Conservation (phyloP, 2,329 filamentous ascomycete genomes). For the Endoconidiophora laricicola region DNA sequence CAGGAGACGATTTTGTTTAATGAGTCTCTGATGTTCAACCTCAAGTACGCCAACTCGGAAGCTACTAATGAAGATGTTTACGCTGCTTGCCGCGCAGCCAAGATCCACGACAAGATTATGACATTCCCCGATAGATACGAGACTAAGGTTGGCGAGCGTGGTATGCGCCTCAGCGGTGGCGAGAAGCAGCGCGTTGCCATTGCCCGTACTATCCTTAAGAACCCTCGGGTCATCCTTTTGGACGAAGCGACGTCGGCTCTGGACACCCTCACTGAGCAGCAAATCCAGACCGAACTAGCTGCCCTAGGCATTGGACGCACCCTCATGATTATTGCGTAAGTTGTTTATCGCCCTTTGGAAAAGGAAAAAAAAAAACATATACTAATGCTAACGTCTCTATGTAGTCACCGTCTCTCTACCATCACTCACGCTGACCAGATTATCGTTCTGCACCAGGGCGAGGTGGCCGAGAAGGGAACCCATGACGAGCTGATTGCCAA, state of each 20-base stretch:
- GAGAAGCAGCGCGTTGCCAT: conserved; percentile 92
- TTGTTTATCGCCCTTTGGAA: conserved; percentile 14
- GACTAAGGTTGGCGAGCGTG: conserved; percentile 82
- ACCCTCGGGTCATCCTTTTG: conserved; percentile 79
- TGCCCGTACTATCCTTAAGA: conserved; percentile 80
- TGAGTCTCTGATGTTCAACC: conserved; percentile 85
- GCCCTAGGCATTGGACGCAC: conserved; percentile 74
- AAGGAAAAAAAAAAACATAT: background rate
- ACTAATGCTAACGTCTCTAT: conserved; percentile 14
- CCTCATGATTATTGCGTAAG: conserved; percentile 83
- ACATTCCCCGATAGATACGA: conserved; percentile 75
- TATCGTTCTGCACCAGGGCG: conserved; percentile 59
- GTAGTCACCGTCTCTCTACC: conserved; percentile 61
- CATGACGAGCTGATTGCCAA: conserved; percentile 58
- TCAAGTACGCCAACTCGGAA: conserved; percentile 70
- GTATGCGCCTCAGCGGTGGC: conserved; percentile 70
- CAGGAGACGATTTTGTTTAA: conserved; percentile 95
- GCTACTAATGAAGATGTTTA: conserved; percentile 71
- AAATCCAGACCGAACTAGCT: conserved; percentile 75
- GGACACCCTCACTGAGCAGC: conserved; percentile 82
- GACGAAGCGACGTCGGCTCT: conserved; percentile 87
- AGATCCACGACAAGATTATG: conserved; percentile 84
- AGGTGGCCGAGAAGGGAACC: conserved; percentile 60
- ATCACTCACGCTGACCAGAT: conserved; percentile 80
- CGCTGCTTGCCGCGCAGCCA: conserved; percentile 67